Evolutionary conservation across 2,329 filamentous ascomycete species (phyloP), one percentile per base, ranked within the genome.

Genomic region (Ophiostoma montium): DNA sequence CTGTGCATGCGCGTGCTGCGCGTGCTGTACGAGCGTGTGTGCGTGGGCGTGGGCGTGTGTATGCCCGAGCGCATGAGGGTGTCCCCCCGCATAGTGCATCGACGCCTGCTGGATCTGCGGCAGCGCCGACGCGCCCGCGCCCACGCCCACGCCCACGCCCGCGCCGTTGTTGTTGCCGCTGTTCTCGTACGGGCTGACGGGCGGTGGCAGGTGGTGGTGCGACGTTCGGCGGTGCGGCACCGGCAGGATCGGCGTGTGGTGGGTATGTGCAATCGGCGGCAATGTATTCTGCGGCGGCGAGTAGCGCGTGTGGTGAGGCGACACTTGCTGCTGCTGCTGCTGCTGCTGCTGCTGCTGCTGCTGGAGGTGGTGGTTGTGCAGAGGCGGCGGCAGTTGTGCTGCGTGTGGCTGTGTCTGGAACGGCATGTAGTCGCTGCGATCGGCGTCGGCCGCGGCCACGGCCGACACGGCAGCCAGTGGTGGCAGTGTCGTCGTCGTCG

Each of bases 381-480:
- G n/a, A 31, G 42, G 46, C 12, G 35, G 35, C 10, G 46, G 35
- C 23, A 23, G 39, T 10, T 13, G 39, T 3, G 12, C 38, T 4
- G 35, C 38, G 7, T 32, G 33, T 13, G 44, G 49, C 11, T 49
- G 49, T 15, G 47, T 46, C 13, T 50, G 48, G 15, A 53, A 46
- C 12, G 36, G 50, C 12, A 43, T 19, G 11, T 50, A 48, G 8
- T 51, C 43, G 48, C 30, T 41, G 15, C 33, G 39, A 15, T 46
- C 11, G 47, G 41, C 1, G 45, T 4, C 23, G 23, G 23, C 23
- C 5, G 23, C 23, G 23, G 23, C 23, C 5, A 27, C 4, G 5
- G 75, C 38, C 72, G 71, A 45, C 5, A 48, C 30, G 23, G 35
- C 33, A 18, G 31, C 13, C 8, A 19, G 23, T 3, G 38, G 23